Evolutionary conservation across 495 filamentous ascomycete genomes (phyloP), one percentile per base, ranked within the genome.

Genomic region (Rusavskia elegans): DNA sequence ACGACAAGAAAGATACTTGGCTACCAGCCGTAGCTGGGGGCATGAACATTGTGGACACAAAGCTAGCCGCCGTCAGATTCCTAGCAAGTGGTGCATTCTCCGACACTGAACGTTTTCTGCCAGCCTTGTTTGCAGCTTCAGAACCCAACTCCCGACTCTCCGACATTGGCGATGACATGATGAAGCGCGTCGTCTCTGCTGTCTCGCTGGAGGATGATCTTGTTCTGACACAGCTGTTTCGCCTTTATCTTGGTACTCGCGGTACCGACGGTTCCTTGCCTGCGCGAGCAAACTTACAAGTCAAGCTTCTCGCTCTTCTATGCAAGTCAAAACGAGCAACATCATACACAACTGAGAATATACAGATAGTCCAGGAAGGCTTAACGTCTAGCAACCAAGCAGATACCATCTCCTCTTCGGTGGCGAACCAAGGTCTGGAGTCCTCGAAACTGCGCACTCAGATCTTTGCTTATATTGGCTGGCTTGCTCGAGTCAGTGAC

Each of bases 401-500:
- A 17, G 20, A 29, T 10, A 8, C 7, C 6, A 5, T 23, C 23
- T 46, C 23, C 9, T 46, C 21, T 7, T 10, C 14, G n/a, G 20
- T 21, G 20, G 40, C 16, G n/a, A 14, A 19, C 40, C 64, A 76
- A 49, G 82, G 83, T 1, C 66, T 85, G n/a, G 84, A 88, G 62
- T 77, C 75, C 6, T 73, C 77, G 10, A 86, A 85, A 59, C 68
- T 96, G 14, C 76, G 86, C 52, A 80, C 81, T 45, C 86, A 89
- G 25, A 77, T 93, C n/a, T 89, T 97, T 60, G 80, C 80, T 41
- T 93, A 88, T 59, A 82, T 89, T 29, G 87, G 86, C 42, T 95
- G 89, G 81, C 79, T 89, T 20, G 85, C 88, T 7, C 76, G 83
- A 42, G 84, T 87, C 60, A 85, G 79, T 21, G 77, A 79, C 11